These are phyloP conservation scores for Colletotrichum godetiae DNA, from an alignment of 2,329 filamentous ascomycete genomes.

Conservation along the genomic window DNA sequence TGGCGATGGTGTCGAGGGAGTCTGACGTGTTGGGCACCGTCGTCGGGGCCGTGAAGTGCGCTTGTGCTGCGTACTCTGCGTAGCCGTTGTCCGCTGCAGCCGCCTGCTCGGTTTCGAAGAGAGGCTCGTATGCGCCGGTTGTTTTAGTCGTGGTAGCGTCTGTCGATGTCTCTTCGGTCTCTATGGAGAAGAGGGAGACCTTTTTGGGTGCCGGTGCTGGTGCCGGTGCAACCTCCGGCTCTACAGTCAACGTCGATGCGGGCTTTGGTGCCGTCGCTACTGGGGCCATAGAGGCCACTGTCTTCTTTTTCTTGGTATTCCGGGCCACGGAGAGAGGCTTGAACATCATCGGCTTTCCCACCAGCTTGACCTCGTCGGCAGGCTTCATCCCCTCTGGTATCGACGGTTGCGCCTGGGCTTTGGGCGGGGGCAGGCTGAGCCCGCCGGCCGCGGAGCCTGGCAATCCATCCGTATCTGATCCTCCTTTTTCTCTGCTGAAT, in stretches of 20 bases:
- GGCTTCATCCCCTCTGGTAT: conserved; percentile 68
- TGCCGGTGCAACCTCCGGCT: conserved; percentile 24
- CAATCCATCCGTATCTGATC: conserved; percentile 44
- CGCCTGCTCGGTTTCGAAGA: conserved; percentile 54
- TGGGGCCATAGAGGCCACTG: conserved; percentile 30
- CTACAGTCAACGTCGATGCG: conserved; percentile 27
- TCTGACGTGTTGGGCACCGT: conserved; percentile 50
- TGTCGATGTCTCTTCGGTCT: conserved; percentile 44
- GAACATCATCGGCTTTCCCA: conserved; percentile 88
- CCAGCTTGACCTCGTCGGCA: conserved; percentile 73
- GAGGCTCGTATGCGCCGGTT: conserved; percentile 59
- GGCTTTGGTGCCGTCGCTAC: conserved; percentile 23
- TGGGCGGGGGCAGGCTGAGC: conserved; percentile 54
- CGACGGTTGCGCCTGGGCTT: conserved; percentile 54
- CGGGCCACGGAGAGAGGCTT: conserved; percentile 87
- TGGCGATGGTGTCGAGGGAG: conserved; percentile 77
- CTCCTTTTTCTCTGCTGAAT: conserved; percentile 79
- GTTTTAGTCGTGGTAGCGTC: conserved; percentile 26
- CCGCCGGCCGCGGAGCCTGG: conserved; percentile 39
- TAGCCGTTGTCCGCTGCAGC: conserved; percentile 40
- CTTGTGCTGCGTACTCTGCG: conserved; percentile 48
- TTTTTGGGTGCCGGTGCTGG: conserved; percentile 56
- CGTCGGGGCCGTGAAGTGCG: conserved; percentile 45
- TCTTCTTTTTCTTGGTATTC: conserved; percentile 80
- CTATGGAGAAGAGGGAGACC: conserved; percentile 77